Conservation (phyloP, 139 green algal genomes). For the Coelastrella sp. region DNA sequence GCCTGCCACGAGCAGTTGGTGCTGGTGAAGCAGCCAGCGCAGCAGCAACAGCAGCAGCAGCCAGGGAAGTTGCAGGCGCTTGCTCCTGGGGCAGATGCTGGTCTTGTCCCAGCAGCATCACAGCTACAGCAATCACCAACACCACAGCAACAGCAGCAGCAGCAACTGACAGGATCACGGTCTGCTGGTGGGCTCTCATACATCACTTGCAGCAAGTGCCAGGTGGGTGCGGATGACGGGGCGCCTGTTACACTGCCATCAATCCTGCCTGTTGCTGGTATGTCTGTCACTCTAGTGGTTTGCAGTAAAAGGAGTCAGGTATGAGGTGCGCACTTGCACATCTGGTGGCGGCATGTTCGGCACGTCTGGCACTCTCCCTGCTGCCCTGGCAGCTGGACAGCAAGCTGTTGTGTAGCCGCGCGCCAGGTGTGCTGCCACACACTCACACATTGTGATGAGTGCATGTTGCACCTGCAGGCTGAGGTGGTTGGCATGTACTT, state of each 20-base stretch:
- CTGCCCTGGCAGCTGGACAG: too few species aligned
- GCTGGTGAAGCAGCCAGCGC: conserved; percentile 40
- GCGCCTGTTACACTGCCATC: too few species aligned
- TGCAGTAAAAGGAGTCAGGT: too few species aligned
- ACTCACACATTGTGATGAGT: background rate
- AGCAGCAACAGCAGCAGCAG: conserved; percentile 13
- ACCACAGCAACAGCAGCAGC: conserved; percentile 25
- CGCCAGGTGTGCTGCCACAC: background rate
- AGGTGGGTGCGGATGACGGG: conserved; percentile 16
- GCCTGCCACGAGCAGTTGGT: conserved; percentile 68
- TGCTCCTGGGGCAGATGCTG: background rate
- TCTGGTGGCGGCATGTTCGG: too few species aligned
- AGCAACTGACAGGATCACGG: background rate
- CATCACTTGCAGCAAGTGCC: conserved; percentile 66
- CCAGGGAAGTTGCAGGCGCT: conserved; percentile 5
- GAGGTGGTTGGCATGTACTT: conserved; percentile 43
- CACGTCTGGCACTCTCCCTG: too few species aligned
- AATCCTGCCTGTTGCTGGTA: too few species aligned
- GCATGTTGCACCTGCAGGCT: background rate
- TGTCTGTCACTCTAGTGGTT: too few species aligned
- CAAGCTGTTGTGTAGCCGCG: too few species aligned
- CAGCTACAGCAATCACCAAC: background rate
- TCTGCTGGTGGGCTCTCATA: conserved; percentile 42
- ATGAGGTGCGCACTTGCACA: too few species aligned
- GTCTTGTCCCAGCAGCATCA: background rate